Evolutionary conservation across 2,329 filamentous ascomycete genomes (phyloP).

Genomic region (Ceratocystis harringtonii): DNA sequence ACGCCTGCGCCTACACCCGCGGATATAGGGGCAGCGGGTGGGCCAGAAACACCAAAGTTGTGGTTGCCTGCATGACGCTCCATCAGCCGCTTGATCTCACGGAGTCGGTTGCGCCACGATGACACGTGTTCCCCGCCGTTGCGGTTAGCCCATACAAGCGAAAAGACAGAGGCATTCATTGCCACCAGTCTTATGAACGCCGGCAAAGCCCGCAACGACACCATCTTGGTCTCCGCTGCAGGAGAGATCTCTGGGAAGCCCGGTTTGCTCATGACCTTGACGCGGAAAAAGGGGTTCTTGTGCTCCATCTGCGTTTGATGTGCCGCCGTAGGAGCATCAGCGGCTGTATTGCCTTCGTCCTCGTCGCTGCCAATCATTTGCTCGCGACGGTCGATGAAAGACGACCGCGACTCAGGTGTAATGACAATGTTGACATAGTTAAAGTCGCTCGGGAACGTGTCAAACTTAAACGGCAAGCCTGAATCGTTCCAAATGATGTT

Average conservation of each 20-base stretch:
- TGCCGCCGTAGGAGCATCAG: neutral
- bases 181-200: constrained; percentile 77
- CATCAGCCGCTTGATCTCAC: constrained; percentile 68
- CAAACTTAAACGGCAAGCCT: constrained; percentile 72
- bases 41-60: constrained; percentile 24
- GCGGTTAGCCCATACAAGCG: constrained; percentile 69
- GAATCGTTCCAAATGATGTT: constrained; percentile 98
- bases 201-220: constrained; percentile 68
- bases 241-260: constrained; percentile 88
- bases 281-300: constrained; percentile 57
- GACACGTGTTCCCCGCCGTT: constrained; percentile 71
- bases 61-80: constrained; percentile 45
- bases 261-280: constrained; percentile 74
- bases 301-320: constrained; percentile 15
- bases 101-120: constrained; percentile 74
- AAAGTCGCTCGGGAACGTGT: constrained; percentile 88
- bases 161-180: constrained; percentile 87
- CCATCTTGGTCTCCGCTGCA: constrained; percentile 74
- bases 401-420: constrained; percentile 66
- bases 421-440: constrained; percentile 97
- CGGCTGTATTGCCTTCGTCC: neutral
- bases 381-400: constrained; percentile 52
- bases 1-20: constrained; percentile 22
- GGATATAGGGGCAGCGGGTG: constrained; percentile 21
- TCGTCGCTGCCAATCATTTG: constrained; percentile 19